Percentiles rank a stretch among this genome's conserved stretches.
These are phyloP conservation scores for Fragaria vesca DNA, from an alignment of 306 rosid species.

Conservation along the genomic window DNA sequence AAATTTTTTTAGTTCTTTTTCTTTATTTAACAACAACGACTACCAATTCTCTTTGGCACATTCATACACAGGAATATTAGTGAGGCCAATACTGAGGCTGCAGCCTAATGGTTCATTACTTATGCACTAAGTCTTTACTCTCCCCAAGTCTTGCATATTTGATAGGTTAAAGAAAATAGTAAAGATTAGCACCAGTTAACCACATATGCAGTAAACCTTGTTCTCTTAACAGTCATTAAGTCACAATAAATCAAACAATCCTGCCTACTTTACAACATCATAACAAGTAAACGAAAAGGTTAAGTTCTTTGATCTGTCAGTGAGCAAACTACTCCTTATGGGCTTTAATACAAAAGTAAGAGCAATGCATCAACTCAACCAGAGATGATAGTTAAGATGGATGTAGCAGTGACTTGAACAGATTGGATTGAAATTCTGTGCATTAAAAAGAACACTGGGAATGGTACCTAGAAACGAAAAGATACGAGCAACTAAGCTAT, in stretches of 20 bases:
- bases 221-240: background rate
- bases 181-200: background rate
- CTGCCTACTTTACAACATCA: background rate
- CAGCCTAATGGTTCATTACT: background rate
- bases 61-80: background rate
- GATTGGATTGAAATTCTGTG: background rate
- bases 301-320: background rate
- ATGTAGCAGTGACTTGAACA: background rate
- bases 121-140: background rate
- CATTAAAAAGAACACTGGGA: background rate
- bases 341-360: background rate
- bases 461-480: background rate
- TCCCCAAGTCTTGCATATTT: background rate
- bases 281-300: background rate
- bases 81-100: background rate
- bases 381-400: background rate
- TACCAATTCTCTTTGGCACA: background rate
- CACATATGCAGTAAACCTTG: background rate
- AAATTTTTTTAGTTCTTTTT: background rate
- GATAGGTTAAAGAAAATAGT: background rate
- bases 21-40: background rate
- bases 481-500: background rate
- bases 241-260: background rate
- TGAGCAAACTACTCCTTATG: background rate
- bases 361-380: background rate